Evolutionary conservation across 139 green algal genomes (phyloP), one percentile per base, ranked within the genome.

Genomic region (Chlorella sp.): DNA sequence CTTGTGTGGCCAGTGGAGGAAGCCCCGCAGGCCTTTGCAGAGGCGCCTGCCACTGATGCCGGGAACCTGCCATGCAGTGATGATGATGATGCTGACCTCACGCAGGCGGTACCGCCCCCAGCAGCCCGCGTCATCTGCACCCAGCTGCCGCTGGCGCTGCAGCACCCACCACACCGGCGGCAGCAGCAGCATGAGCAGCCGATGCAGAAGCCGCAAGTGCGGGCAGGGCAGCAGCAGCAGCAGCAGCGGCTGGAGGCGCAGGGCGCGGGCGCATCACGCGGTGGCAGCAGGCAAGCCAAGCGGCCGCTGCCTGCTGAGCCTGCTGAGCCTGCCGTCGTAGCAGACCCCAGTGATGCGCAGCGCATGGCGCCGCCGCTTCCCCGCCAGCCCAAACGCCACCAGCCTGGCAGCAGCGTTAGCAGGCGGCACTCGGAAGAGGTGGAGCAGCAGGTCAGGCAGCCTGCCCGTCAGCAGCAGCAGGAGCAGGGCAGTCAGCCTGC

Each of bases 121-220:
- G 69, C 61, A 26, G 83, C 61, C 7, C 61, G 26, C 11, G 64
- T 87, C 14, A 18, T 87, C 36, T 87, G 83, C 83, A 87, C 61
- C 18, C 83, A 86, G 81, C 83, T 64, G 64, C 61, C 83, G 53
- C 39, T 24, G 15, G 18, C 73, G 26, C 2, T 24, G 73, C 24
- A 80, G 26, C n/a, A 37, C 4, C 40, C 79, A 37, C n/a, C 21
- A 21, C 57, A 24, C 3, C 15, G 3, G 19, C 81, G 53, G 57
- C 81, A 57, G 83, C 83, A 61, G 83, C 61, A 79, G 34, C 80
- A 42, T 0, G 34, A 34, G 81, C 28, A 48, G 1, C 84, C 42
- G 66, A 11, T n/a, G 82, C 82, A 60, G 82, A 26, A 66, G 36
- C 84, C n/a, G 40, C 40, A 30, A 28, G 24, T 61, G 40, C 42